Base-by-base conservation (phyloP, 2,329 filamentous ascomycete species). In the Colletotrichum liaoningense region DNA sequence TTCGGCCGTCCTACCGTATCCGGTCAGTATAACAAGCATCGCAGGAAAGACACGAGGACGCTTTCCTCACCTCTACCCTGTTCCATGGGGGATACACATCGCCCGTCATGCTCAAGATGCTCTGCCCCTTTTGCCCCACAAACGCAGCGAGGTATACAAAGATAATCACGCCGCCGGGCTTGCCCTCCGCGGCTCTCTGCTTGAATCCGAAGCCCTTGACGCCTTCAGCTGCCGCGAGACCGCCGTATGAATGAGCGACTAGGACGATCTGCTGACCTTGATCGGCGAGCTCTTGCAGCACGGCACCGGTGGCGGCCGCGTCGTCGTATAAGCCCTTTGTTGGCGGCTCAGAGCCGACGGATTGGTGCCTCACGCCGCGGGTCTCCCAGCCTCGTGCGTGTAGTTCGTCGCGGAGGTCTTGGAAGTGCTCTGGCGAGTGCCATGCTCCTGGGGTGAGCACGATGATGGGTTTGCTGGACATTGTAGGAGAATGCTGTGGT, bases 161-260 rank as follows among this genome's bases (percentile, higher is more conserved):
- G 71, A 78, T 78, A 3, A 81, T 74, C 0, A 86, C 81, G 4
- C 85, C 84, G 1, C 84, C 84, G 3, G 77, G 67, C 57, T 82
- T 75, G 1, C 81, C 83, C 4, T 77, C 76, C 0, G 65, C 70
- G 35, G 76, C 73, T 3, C 84, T 78, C 49, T 83, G 76, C 38
- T 78, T 79, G 62, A 82, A 79, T 0, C 81, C 79, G 0, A 83
- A 76, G 0, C 82, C 82, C 7, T 78, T 75, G 4, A 86, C 76
- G 0, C 82, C 84, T 49, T 82, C 81, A 26, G 80, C 79, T 4
- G 80, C 81, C 1, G 85, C 78, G 0, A 84, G 76, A 7, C 85
- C 85, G 16, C 83, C 82, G 76, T 85, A 86, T 1, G 83, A 86
- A 72, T 88, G 85, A 4, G 81, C 79, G 4, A 84, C 75, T 1